Base-by-base conservation (phyloP, 805 yeast species). In the Cyberlindnera suaveolens region DNA sequence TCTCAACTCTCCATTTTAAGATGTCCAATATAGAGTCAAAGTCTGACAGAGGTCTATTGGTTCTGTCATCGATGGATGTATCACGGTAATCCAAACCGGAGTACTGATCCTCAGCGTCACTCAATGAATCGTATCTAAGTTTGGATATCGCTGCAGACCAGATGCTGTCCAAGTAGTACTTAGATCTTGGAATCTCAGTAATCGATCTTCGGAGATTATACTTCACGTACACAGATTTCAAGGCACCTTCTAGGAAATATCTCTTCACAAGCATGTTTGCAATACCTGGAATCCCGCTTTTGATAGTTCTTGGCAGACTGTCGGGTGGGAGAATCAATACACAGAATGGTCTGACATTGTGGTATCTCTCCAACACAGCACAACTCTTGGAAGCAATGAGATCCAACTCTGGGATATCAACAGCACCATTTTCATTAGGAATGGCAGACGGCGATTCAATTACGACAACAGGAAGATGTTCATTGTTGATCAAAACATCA, bases 281-380 rank as follows among this genome's bases (percentile, higher is more conserved):
- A 49, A 93, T 84, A 53, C 93, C 98, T 17, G 87, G 71, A 8
- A 96, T 82, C 18, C 96, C 96, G 61, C 86, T 80, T 52, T 93
- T 70, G 56, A 80, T 70, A 29, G 95, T 82, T 57, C 96, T 77
- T 4, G 99, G 96, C 20, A 93, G 67, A 0, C 89, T 72, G 45
- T 86, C 86, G 19, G 85, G 82, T 20, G 87, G 83, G 1, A 91
- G 83, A 3, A 90, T 81, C 48, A 88, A 57, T 3, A 90, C 81
- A 61, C 96, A 89, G 57, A 82, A 85, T 2, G 90, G 78, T 29
- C 93, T 73, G 39, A 93, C 80, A 45, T 75, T 75, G 58, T 93
- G 97, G 51, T 69, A 73, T 51, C 72, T 69, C 41, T 68, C 71
- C 37, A 81, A 54, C 5, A 70, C 64, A 3, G 65, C 63, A 37